Percentiles rank a stretch among this genome's conserved stretches.
phyloP scores from a whole-genome alignment of 23 red algal species.

The Gracilaria gracilis region DNA sequence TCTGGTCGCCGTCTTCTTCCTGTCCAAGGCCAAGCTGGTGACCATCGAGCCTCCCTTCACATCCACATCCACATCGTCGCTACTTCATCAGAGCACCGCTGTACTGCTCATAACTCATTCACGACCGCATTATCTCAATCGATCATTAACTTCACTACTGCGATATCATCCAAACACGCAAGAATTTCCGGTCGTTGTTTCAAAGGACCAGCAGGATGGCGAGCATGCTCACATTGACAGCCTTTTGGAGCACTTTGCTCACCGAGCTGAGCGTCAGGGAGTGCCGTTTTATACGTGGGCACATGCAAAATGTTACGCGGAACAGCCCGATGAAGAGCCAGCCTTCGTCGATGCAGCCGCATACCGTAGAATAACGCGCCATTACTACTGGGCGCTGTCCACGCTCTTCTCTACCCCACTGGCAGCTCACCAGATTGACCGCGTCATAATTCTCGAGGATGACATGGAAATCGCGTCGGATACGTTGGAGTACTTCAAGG shows the following conservation, averaged over 20 bases:
- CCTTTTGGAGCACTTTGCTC: background rate
- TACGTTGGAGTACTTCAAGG: slow-evolving; percentile 61
- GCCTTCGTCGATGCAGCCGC: slow-evolving; percentile 41
- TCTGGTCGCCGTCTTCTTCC: slow-evolving; percentile 4
- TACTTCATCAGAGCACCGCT: slow-evolving; percentile 29
- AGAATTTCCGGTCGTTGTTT: slow-evolving; percentile 64
- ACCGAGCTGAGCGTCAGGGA: background rate
- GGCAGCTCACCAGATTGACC: background rate
- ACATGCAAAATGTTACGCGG: slow-evolving; percentile 48
- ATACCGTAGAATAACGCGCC: slow-evolving; percentile 60
- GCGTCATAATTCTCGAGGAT: slow-evolving; percentile 79
- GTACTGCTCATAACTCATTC: slow-evolving; percentile 72
- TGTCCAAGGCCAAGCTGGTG: slow-evolving; percentile 49
- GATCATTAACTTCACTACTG: slow-evolving; percentile 40
- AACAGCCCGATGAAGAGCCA: slow-evolving; percentile 9
- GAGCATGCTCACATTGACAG: slow-evolving; percentile 9
- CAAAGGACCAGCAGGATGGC: slow-evolving; percentile 65
- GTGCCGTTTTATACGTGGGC: slow-evolving; percentile 40
- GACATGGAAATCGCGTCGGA: slow-evolving; percentile 70
- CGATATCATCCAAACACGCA: slow-evolving; percentile 37
- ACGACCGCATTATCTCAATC: slow-evolving; percentile 55
- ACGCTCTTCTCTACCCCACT: slow-evolving; percentile 14
- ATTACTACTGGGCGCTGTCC: slow-evolving; percentile 64
- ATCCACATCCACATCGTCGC: background rate
- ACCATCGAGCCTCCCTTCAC: background rate